These are phyloP conservation scores for Lactuca sativa DNA, from an alignment of 129 eudicot genomes.

Conservation along the genomic window DNA sequence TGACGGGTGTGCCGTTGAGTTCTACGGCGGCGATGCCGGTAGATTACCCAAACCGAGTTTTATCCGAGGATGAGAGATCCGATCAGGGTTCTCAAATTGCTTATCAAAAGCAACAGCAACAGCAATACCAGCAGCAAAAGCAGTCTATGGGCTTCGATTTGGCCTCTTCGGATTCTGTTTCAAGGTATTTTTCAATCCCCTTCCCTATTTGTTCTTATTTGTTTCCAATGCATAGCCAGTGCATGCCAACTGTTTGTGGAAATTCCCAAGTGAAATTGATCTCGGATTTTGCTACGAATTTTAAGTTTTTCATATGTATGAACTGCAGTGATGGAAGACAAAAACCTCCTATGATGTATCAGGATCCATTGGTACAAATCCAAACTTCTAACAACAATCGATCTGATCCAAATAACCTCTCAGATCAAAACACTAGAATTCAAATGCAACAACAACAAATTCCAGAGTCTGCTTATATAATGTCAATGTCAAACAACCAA, in stretches of 20 bases:
- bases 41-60: constrained; percentile 37
- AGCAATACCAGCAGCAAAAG: constrained; percentile 42
- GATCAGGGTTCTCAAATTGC: constrained; percentile 43
- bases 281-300: background rate
- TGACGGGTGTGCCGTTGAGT: constrained; percentile 30
- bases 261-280: constrained; percentile 22
- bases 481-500: constrained; percentile 47
- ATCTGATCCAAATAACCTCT: constrained; percentile 33
- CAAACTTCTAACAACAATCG: constrained; percentile 42
- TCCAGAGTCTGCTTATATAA: constrained; percentile 58
- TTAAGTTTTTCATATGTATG: constrained; percentile 5
- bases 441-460: constrained; percentile 52
- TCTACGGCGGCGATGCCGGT: constrained; percentile 26
- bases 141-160: constrained; percentile 39
- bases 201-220: background rate
- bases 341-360: constrained; percentile 56
- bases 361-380: constrained; percentile 54
- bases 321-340: constrained; percentile 71
- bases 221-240: background rate
- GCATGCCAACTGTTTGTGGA: constrained; percentile 22
- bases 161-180: constrained; percentile 72
- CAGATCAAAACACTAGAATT: constrained; percentile 49
- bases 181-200: constrained; percentile 45
- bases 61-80: constrained; percentile 72
- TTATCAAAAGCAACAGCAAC: constrained; percentile 27